Conservation (phyloP, 305 asterid species). For the Fraxinus nigra region DNA sequence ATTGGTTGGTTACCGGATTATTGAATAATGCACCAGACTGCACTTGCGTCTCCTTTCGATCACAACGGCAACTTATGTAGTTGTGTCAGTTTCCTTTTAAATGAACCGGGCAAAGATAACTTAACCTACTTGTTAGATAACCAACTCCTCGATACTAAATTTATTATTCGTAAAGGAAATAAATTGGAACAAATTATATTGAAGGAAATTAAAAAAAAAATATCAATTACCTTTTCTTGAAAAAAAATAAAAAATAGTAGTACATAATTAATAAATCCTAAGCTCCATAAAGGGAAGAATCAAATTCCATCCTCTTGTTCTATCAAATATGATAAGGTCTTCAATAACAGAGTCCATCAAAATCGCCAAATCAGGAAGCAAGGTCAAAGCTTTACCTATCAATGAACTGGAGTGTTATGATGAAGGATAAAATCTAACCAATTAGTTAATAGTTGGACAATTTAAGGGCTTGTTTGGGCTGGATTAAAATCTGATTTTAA, state of each 20-base stretch:
- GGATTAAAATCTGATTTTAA: no score
- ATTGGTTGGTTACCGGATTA: neutral
- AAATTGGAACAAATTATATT: neutral
- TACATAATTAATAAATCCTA: neutral
- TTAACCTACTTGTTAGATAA: neutral
- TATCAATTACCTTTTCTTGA: neutral
- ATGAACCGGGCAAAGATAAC: neutral
- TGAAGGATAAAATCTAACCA: neutral
- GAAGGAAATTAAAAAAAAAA: neutral
- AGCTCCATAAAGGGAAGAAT: neutral
- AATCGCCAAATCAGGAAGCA: neutral
- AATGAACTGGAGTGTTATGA: neutral
- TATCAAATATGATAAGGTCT: neutral
- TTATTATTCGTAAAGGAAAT: neutral
- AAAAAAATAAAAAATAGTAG: neutral
- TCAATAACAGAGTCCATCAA: neutral
- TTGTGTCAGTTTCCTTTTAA: neutral
- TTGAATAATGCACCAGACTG: neutral
- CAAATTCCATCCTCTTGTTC: neutral
- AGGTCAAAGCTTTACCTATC: neutral
- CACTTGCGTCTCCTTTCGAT: neutral
- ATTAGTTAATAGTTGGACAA: neutral
- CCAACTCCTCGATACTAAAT: neutral
- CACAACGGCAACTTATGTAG: neutral
- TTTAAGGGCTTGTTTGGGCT: neutral